A percentile compares a stretch with the other conserved stretches of the same genome.
These are phyloP conservation scores for Rheum nobile DNA, from an alignment of 148 eudicot genomes.

Conservation along the genomic window DNA sequence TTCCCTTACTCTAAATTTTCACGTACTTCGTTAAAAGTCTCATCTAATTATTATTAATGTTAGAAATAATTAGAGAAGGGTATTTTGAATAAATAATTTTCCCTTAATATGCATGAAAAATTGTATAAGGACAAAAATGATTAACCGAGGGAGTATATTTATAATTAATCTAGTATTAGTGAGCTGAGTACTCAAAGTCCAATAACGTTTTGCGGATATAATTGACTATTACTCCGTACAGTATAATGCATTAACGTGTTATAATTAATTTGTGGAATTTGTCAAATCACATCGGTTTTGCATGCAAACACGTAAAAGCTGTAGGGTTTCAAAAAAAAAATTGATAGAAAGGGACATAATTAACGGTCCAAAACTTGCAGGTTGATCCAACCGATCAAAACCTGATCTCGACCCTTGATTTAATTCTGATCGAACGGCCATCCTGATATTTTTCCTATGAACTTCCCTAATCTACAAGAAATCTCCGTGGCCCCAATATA, in stretches of 20 bases:
- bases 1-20: no score
- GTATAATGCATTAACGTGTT: no score
- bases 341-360: background rate
- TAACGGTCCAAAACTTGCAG: constrained; percentile 4
- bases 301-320: background rate
- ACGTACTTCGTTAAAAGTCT: no score
- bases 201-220: background rate
- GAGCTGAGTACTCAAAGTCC: background rate
- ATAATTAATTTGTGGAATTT: background rate
- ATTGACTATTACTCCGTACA: no score
- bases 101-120: no score
- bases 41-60: no score
- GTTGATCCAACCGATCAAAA: background rate
- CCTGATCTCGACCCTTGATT: background rate
- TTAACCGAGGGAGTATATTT: no score
- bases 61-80: no score
- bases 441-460: background rate
- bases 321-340: background rate
- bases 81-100: no score
- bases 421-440: background rate
- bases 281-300: background rate
- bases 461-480: background rate
- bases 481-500: background rate
- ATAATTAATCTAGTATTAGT: no score
- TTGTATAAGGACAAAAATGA: no score